These are phyloP conservation scores for Cladosporium sp. DNA, from an alignment of 2,329 filamentous ascomycete genomes.

Conservation along the genomic window DNA sequence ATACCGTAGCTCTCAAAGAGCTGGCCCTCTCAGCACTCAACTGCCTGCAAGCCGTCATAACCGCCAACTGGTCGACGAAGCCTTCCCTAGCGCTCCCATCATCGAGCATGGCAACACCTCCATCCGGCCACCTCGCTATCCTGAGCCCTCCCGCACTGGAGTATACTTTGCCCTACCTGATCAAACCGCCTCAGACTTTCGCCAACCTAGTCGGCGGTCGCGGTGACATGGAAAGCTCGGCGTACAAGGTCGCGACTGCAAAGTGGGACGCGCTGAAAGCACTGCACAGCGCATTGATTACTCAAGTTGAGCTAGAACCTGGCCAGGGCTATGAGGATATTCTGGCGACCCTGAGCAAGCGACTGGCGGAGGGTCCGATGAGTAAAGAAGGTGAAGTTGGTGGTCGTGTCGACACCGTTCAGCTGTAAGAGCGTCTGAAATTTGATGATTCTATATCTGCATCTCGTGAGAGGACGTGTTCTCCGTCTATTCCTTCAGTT, in stretches of 20 bases:
- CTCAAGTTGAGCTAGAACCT: slow-evolving; percentile 27
- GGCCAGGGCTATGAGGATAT: slow-evolving; percentile 37
- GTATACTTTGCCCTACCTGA: slow-evolving; percentile 52
- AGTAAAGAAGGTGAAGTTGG: slow-evolving; percentile 39
- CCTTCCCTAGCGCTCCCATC: slow-evolving; percentile 4
- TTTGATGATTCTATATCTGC: too few species aligned
- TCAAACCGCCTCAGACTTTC: slow-evolving; percentile 54
- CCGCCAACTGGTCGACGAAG: slow-evolving; percentile 48
- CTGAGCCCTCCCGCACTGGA: slow-evolving; percentile 49
- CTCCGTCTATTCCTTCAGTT: not conserved
- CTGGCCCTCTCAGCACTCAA: slow-evolving; percentile 52
- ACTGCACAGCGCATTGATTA: slow-evolving; percentile 43
- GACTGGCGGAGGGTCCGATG: slow-evolving; percentile 41
- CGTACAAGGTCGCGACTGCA: slow-evolving; percentile 54
- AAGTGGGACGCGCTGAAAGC: slow-evolving; percentile 55
- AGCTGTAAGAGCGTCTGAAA: slow-evolving; percentile 26
- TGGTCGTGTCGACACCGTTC: slow-evolving; percentile 44
- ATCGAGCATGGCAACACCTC: slow-evolving; percentile 31
- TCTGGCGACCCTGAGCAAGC: slow-evolving; percentile 37
- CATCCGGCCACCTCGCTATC: slow-evolving; percentile 47
- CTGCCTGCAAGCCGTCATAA: slow-evolving; percentile 50
- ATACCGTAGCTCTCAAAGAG: slow-evolving; percentile 55
- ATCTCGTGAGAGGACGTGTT: too few species aligned
- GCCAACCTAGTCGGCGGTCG: slow-evolving; percentile 56
- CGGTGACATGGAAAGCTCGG: slow-evolving; percentile 53